phyloP scores from a whole-genome alignment of 2,329 filamentous ascomycete genomes.

The Pseudocercospora cruenta region DNA sequence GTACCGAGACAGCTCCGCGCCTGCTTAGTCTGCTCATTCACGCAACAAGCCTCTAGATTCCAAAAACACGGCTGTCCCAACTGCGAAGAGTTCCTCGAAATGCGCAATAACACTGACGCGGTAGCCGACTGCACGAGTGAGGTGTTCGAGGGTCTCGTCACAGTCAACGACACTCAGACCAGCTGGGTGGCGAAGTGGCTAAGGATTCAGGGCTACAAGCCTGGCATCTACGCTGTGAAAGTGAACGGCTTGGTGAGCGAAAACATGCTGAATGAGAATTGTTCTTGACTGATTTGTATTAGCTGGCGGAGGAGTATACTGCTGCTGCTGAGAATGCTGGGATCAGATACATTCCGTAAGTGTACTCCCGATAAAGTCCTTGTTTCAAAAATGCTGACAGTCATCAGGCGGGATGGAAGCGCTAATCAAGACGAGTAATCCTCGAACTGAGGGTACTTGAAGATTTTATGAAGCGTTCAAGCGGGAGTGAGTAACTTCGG shows the following conservation, averaged over 20 bases:
- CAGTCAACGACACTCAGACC: slow-evolving; percentile 75
- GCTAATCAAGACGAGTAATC: slow-evolving; percentile 23
- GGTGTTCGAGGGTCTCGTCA: slow-evolving; percentile 91
- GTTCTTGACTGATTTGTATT: slow-evolving; percentile 6
- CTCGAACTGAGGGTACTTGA: neutral
- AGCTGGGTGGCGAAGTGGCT: slow-evolving; percentile 99
- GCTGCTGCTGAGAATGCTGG: slow-evolving; percentile 61
- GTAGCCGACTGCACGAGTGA: slow-evolving; percentile 93
- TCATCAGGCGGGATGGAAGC: slow-evolving; percentile 26
- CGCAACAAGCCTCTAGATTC: slow-evolving; percentile 83
- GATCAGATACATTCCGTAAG: slow-evolving; percentile 63
- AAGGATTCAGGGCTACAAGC: slow-evolving; percentile 82
- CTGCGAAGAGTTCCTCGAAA: slow-evolving; percentile 89
- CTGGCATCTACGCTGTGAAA: slow-evolving; percentile 91
- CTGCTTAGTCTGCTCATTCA: slow-evolving; percentile 98
- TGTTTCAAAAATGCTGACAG: slow-evolving; percentile 3
- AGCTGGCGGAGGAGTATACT: slow-evolving; percentile 62
- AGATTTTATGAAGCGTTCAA: neutral
- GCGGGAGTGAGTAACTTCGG: neutral
- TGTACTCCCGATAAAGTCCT: neutral
- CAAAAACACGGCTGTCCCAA: slow-evolving; percentile 88
- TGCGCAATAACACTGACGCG: slow-evolving; percentile 71
- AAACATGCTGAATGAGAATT: slow-evolving; percentile 10
- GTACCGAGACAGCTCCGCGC: slow-evolving; percentile 78
- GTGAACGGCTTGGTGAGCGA: slow-evolving; percentile 74